Evolutionary conservation across 2,329 filamentous ascomycete genomes (phyloP).

Genomic region (Beauveria scarabaeidicola): DNA sequence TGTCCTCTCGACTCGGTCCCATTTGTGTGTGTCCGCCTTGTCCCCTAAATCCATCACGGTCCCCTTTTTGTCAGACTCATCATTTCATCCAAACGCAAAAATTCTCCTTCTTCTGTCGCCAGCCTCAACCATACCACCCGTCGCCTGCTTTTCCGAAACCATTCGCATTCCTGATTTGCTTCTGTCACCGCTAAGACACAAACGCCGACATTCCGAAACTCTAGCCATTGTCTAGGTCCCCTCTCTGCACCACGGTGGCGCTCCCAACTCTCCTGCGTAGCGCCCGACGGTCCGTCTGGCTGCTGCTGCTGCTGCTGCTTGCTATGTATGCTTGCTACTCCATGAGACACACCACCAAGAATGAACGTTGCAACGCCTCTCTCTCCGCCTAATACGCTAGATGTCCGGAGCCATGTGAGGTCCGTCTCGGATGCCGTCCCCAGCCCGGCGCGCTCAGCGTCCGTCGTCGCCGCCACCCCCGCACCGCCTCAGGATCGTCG

Average conservation of each 20-base stretch:
- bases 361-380: constrained; percentile 5
- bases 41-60: background rate
- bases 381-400: constrained; percentile 2
- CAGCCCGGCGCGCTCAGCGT: background rate
- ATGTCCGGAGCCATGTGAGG: constrained; percentile 4
- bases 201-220: constrained; percentile 3
- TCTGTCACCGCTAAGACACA: background rate
- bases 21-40: background rate
- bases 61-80: background rate
- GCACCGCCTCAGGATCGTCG: constrained; percentile 19
- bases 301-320: background rate
- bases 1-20: background rate
- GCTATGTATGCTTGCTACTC: background rate
- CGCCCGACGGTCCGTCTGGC: constrained; percentile 7
- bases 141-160: background rate
- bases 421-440: constrained; percentile 1
- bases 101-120: background rate
- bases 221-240: background rate
- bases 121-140: background rate
- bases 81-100: background rate
- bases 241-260: constrained; percentile 7
- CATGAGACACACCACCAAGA: constrained; percentile 8
- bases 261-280: background rate
- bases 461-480: background rate
- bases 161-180: background rate